Percentiles rank a stretch among this genome's conserved stretches.
These are phyloP conservation scores for Trametes cingulata DNA, from an alignment of 768 basidiomycete species.

Conservation along the genomic window DNA sequence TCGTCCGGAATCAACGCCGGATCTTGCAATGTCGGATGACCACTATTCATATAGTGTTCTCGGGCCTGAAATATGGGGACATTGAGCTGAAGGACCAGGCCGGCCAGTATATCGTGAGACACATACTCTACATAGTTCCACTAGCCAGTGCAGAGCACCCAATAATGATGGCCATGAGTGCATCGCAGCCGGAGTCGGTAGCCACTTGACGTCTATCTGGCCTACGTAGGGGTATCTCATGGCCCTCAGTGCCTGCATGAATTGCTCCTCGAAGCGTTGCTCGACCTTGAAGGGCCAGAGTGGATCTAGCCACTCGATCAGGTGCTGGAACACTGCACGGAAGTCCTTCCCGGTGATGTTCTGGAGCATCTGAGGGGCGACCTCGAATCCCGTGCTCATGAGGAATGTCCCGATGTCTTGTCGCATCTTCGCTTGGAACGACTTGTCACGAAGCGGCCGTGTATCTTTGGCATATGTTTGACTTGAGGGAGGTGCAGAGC, in stretches of 20 bases:
- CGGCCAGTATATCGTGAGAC: neutral
- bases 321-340: constrained; percentile 77
- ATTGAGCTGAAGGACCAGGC: too few relatives aligned
- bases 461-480: constrained; percentile 64
- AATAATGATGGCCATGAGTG: constrained; percentile 91
- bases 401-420: constrained; percentile 78
- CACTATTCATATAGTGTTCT: constrained; percentile 55
- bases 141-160: constrained; percentile 91
- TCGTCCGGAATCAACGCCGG: constrained; percentile 65
- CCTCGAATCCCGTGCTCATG: constrained; percentile 61
- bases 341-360: constrained; percentile 89
- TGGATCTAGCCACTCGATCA: constrained; percentile 73
- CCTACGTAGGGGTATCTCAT: constrained; percentile 81
- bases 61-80: constrained; percentile 27
- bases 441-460: constrained; percentile 74
- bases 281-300: constrained; percentile 56
- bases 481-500: constrained; percentile 50
- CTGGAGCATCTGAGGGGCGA: constrained; percentile 64
- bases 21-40: constrained; percentile 68
- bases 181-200: constrained; percentile 85
- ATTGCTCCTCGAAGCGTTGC: constrained; percentile 78
- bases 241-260: constrained; percentile 70
- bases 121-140: constrained; percentile 77
- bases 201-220: constrained; percentile 80
- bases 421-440: constrained; percentile 74